Base-by-base conservation (phyloP, 345 rosid genomes). In the Mercurialis annua region DNA sequence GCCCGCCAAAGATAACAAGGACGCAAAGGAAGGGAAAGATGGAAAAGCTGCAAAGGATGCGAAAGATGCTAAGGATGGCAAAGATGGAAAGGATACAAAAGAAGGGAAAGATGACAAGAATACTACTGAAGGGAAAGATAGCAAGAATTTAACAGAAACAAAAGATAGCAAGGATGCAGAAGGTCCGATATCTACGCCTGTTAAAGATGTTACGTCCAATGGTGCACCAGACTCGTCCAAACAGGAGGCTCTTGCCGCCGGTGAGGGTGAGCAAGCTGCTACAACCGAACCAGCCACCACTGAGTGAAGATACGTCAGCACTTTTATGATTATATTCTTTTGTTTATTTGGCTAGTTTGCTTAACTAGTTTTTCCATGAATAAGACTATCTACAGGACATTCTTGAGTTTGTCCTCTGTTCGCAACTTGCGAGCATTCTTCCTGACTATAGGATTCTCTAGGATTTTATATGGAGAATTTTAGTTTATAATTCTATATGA, bases 1-100 rank as follows among this genome's bases (percentile, higher is more conserved):
- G 0, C 81, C 87, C 17, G 58, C 82, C 46, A 85, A 83, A 65
- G 90, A 84, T 29, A 80, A 17, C 11, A 85, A 84, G 46, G 88
- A 79, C 15, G 83, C 62, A 10, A 83, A 78, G 73, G 61, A 56
- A 7, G 61, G 61, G 24, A 85, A 83, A 71, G 90, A 84, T 21
- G 76, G 15, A 5, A 85, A 84, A 51, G 87, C 79, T 18, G 80
- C 74, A 31, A 86, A 83, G 67, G 88, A 84, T 16, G 79, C 69
- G 0, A 81, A 87, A 30, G 84, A 55, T 56, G 83, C 14, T 0
- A 84, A 84, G 11, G 76, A 75, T 18, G 78, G 6, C 46, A 2
- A 72, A 72, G 86, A 56, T 53, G 87, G 21, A 0, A 83, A 85
- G 14, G 76, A 76, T 15, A 64, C 27, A 0, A 77, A 78, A 27